Evolutionary conservation across 441 rosid genomes (phyloP), one percentile per base, ranked within the genome.

Genomic region (Eruca vesicaria): DNA sequence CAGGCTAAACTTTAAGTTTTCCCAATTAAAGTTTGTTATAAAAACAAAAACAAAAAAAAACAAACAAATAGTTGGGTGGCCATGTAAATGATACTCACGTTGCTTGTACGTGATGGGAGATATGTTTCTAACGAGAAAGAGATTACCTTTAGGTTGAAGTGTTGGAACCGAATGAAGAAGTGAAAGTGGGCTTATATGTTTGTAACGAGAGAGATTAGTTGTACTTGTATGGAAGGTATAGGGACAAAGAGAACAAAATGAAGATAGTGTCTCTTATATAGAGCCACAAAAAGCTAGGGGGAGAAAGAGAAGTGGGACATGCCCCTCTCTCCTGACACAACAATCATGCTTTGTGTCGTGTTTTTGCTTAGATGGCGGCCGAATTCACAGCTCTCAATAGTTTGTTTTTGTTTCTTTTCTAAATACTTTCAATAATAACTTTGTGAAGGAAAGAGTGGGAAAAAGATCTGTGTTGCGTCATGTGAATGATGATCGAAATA

Each of bases 271-370:
- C 19, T 82, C 21, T 83, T 89, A 83, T 88, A 88, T 83, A 88
- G 87, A 86, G 75, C 63, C 21, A 16, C 52, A 48, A 78, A 76
- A 77, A 69, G 80, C 26, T 53, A 66, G 73, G 55, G 55, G 32
- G 76, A 65, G 72, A 48, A 48, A 23, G 74, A 31, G 74, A 78
- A 71, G 77, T 64, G 73, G 61, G 55, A 57, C 77, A 66, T 77
- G 77, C 65, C 68, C 78, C 91, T 84, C 91, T 89, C 87, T 63
- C 81, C 99, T 93, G 97, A 91, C 55, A 48, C 55, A 16, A 48
- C 21, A 48, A 48, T 48, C 55, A 48, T 48, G 55, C 55, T 48
- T 48, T 48, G 55, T 48, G 55, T 48, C 15, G 55, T 48, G 55
- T 48, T 48, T 16, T 15, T 48, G 55, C 55, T 48, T 48, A 48